A percentile compares a stretch with the other conserved stretches of the same genome.
Conservation (phyloP, 371 early-diverging fungal genomes). For the Basidiobolus meristosporus region DNA sequence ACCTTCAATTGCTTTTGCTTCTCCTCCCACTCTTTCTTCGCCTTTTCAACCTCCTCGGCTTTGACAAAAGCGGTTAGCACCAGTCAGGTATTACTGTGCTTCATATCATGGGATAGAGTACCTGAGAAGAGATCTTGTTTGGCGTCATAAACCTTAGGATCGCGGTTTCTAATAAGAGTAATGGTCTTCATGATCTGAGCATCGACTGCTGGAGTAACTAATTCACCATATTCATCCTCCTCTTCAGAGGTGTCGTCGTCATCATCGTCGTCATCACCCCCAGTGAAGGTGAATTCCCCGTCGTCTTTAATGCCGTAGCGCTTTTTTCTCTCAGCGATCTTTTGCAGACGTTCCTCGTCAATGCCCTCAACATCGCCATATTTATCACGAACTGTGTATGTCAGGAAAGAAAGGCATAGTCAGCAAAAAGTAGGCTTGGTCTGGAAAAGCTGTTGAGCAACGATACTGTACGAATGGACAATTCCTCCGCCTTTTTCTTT, state of each 20-base stretch:
- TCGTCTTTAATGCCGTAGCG: constrained; percentile 15
- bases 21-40: constrained; percentile 34
- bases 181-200: constrained; percentile 83
- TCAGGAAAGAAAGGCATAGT: background rate
- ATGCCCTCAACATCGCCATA: constrained; percentile 14
- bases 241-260: constrained; percentile 29
- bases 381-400: constrained; percentile 25
- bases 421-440: background rate
- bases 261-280: constrained; percentile 16
- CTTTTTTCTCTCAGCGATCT: constrained; percentile 17
- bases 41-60: constrained; percentile 35
- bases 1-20: constrained; percentile 24
- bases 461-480: constrained; percentile 21
- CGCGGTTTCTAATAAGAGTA: constrained; percentile 49
- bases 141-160: constrained; percentile 68
- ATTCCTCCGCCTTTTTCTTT: constrained; percentile 39
- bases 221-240: constrained; percentile 76
- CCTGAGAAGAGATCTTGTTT: constrained; percentile 43
- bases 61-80: constrained; percentile 1
- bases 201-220: constrained; percentile 76
- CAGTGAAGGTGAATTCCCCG: constrained; percentile 10
- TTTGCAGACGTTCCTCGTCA: constrained; percentile 9
- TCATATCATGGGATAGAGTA: constrained; percentile 1
- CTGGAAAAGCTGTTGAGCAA: background rate
- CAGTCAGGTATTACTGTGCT: background rate